These are phyloP conservation scores for Cordyceps militaris DNA, from an alignment of 2,329 filamentous ascomycete species.

Conservation along the genomic window DNA sequence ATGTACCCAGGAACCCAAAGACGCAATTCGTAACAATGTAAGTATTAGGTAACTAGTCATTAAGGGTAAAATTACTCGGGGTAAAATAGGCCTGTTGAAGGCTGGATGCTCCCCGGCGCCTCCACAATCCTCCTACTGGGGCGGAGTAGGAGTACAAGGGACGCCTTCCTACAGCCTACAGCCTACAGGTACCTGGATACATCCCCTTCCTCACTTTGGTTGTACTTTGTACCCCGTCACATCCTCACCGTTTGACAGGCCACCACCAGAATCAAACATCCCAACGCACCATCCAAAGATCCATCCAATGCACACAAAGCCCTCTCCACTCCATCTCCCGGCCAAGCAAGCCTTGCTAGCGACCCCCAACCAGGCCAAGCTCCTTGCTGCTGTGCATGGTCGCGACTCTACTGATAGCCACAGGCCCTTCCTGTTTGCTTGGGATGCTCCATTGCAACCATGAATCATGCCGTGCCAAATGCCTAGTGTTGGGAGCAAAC, in stretches of 20 bases:
- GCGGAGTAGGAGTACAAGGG: no score
- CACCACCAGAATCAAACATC: background rate
- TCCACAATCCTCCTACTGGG: no score
- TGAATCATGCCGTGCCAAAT: background rate
- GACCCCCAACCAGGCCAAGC: background rate
- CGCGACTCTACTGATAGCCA: background rate
- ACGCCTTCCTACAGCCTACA: no score
- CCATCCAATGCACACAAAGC: background rate
- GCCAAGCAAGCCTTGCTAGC: constrained; percentile 1
- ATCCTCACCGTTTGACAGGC: background rate
- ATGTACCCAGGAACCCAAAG: no score
- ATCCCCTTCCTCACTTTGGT: background rate
- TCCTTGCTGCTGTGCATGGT: background rate
- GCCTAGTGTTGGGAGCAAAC: background rate
- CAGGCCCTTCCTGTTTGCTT: background rate
- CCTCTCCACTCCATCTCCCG: background rate
- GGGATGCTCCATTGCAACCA: background rate
- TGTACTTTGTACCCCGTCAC: background rate
- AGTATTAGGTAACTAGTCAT: no score
- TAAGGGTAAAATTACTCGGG: no score
- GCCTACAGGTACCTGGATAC: background rate
- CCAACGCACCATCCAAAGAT: background rate
- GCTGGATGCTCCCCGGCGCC: no score
- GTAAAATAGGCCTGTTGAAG: no score
- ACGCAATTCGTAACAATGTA: no score